Evolutionary conservation across 2,329 filamentous ascomycete species (phyloP).

Genomic region (Chaetomium sp.): DNA sequence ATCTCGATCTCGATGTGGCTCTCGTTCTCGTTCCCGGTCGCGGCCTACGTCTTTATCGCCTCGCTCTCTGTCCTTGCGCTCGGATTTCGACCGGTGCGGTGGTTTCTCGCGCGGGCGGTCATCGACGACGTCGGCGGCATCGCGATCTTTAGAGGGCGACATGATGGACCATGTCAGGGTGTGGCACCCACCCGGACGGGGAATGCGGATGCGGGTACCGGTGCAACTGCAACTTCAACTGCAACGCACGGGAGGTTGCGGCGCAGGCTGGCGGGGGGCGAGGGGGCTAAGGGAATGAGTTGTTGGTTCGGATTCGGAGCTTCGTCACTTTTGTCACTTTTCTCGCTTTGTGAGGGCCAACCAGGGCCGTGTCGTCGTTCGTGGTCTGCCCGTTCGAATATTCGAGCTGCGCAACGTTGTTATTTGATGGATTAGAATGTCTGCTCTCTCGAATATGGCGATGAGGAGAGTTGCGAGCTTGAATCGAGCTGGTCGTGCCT

Average conservation of each 20-base stretch:
- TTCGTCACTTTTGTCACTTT: background rate
- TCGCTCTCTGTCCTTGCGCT: slow-evolving; percentile 25
- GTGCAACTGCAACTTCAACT: slow-evolving; percentile 1
- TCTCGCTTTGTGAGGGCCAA: background rate
- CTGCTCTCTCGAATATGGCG: background rate
- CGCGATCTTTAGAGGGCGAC: slow-evolving; percentile 26
- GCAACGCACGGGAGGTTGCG: slow-evolving; percentile 5
- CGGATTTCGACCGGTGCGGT: slow-evolving; percentile 22
- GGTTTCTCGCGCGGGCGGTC: slow-evolving; percentile 35
- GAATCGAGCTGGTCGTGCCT: slow-evolving; percentile 6
- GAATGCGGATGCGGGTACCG: slow-evolving; percentile 11
- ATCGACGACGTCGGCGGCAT: slow-evolving; percentile 31
- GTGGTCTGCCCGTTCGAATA: background rate
- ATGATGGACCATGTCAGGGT: slow-evolving; percentile 25
- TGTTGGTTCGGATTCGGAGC: background rate
- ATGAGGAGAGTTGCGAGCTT: background rate
- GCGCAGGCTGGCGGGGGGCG: slow-evolving; percentile 3
- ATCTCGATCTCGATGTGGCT: slow-evolving; percentile 13
- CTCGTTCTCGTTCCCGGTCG: slow-evolving; percentile 27
- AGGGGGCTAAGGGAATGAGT: background rate
- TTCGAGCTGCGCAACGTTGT: background rate
- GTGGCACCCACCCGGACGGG: slow-evolving; percentile 17
- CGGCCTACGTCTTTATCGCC: slow-evolving; percentile 20
- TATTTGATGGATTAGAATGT: background rate
- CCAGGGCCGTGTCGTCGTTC: background rate